Evolutionary conservation across 306 rosid species (phyloP), one percentile per base, ranked within the genome.

Genomic region (Arachis stenosperma): DNA sequence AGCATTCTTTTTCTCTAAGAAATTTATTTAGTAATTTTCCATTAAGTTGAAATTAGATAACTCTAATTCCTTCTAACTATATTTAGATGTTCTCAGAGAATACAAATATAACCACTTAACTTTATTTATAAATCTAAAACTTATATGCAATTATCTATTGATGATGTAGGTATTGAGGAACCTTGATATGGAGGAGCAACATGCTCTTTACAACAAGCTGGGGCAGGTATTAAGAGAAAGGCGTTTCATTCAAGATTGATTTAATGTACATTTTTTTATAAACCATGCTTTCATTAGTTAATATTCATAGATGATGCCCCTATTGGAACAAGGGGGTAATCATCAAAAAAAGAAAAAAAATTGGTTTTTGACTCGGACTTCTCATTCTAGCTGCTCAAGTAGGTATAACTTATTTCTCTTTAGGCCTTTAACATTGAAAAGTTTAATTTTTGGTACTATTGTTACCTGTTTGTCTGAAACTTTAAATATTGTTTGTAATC

Each of bases 181-280:
- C 80, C 98, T 95, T 73, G 86, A 84, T 10, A 72, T 85, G n/a
- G 87, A 90, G 81, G 96, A 95, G 85, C 99, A 90, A 81, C 88
- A 63, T 75, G 61, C 75, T 83, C 96, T 95, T 9, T 90, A 78
- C 70, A 61, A 58, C 57, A 91, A 82, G 83, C 85, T 95, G 3
- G 89, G 92, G 33, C 79, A 86, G 74, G 84, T 84, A 55, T 78
- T 95, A 78, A 89, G 79, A 69, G 86, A 86, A 63, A 80, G 88
- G 76, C 74, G 67, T 61, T 48, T 83, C 4, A 76, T 81, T 58
- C 52, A 43, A 50, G 14, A 75, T 52, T 78, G 79, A 80, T 60
- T 78, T 60, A 52, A n/a, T 64, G 65, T 69, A 66, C 81, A 75
- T 66, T 61, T 73, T 66, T 54, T 69, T 60, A 67, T 67, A 54